Base-by-base conservation (phyloP, 768 basidiomycete genomes). In the Lactifluus pinguis region DNA sequence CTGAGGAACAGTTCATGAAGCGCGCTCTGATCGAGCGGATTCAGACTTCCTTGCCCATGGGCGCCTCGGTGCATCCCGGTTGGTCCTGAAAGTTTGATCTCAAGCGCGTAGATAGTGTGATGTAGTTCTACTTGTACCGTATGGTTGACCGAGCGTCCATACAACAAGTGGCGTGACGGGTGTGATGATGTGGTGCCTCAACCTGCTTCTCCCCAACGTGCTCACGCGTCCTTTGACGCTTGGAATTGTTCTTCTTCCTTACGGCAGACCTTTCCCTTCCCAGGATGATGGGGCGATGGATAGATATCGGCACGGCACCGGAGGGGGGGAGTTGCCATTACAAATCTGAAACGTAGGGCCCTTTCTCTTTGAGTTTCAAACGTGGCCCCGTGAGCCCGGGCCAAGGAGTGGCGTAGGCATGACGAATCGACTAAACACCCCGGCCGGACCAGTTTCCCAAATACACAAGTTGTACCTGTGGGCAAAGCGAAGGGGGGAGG, bases 1-100 rank as follows among this genome's bases (percentile, higher is more conserved):
- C 93, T 32, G 86, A 95, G 74, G 95, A 98, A 72, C 95, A 98
- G 72, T 98, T 97, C 71, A 89, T 92, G 86, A 95, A 95, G 76
- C 84, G 94, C 64, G 95, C 93, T 48, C 79, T 97, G 66, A 86
- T 93, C 49, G 92, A 97, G 73, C 93, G 93, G 80, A 97, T 98
- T 68, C 80, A 82, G 67, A 69, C 71, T 53, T 81, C 81, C 30
- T 72, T 87, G 36, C 79, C 84, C 49, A 76, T 80, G 74, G 77
- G 78, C 49, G 67, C 61, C 49, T 55, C 65, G 30, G 63, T 64
- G 7, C 55, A 53, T 32, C 52, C 49, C 39, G 61, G 55, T 15
- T 64, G 62, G 60, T 21, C 55, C 17, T 57, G 54, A 62, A 52
- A 62, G 48, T n/a, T 50, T 55, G 25, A 45, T 30, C 45, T 30